Conservation (phyloP, 768 basidiomycete genomes). For the Dendrothele bispora region DNA sequence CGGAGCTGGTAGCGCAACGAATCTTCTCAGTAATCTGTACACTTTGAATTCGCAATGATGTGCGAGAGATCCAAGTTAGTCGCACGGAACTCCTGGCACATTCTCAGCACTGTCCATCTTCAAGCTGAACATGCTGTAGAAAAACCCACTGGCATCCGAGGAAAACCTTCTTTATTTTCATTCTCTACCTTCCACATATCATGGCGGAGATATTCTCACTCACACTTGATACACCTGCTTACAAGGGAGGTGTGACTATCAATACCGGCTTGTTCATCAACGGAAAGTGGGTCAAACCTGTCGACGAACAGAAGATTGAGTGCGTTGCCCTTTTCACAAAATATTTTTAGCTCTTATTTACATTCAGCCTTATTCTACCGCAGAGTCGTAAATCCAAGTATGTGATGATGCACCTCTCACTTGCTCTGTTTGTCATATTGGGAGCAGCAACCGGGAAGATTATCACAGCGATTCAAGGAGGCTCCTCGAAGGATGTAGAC, state of each 20-base stretch:
- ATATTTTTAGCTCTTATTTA: constrained; percentile 2
- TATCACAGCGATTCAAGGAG: constrained; percentile 50
- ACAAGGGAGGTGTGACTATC: constrained; percentile 60
- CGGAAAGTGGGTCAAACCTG: constrained; percentile 63
- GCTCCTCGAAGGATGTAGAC: constrained; percentile 60
- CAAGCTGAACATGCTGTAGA: too few species aligned
- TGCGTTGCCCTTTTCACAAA: constrained; percentile 41
- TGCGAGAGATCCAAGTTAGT: too few species aligned
- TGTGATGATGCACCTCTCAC: constrained; percentile 6
- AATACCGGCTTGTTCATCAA: constrained; percentile 74
- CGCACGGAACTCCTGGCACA: too few species aligned
- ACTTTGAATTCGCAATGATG: too few species aligned
- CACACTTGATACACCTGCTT: constrained; percentile 52
- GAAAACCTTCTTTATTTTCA: constrained; percentile 29
- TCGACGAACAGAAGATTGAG: constrained; percentile 59
- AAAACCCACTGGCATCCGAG: too few species aligned
- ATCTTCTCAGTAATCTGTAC: too few species aligned
- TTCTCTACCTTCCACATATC: neutral
- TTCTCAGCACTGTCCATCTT: too few species aligned
- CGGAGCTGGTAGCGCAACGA: too few species aligned
- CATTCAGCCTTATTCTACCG: constrained; percentile 35
- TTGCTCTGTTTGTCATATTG: constrained; percentile 9
- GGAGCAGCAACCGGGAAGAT: constrained; percentile 61
- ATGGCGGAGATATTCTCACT: constrained; percentile 36
- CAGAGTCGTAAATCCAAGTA: constrained; percentile 58